A percentile compares a stretch with the other conserved stretches of the same genome.
Conservation (phyloP, 2,329 filamentous ascomycete species). For the Thielaviopsis punctulata region DNA sequence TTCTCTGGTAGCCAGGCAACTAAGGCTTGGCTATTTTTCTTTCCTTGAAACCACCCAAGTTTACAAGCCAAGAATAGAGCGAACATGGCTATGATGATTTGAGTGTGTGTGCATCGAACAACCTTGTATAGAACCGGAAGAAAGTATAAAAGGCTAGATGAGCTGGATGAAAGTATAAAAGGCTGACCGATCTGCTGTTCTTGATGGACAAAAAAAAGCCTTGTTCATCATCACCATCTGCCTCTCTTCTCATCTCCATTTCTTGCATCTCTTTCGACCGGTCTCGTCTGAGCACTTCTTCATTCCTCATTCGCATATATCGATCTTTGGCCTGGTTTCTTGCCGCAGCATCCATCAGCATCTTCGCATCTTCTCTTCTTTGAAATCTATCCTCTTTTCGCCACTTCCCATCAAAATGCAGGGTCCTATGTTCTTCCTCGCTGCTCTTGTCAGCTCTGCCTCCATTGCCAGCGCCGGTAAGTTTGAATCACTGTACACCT, state of each 20-base stretch:
- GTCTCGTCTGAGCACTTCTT: neutral
- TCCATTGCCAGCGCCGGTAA: conserved; percentile 6
- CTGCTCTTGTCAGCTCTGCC: conserved; percentile 4
- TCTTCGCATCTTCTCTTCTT: neutral
- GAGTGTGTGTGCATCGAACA: neutral
- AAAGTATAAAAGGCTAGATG: too few species aligned
- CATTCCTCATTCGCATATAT: neutral
- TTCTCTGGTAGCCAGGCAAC: too few species aligned
- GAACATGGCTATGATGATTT: neutral
- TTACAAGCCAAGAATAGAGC: neutral
- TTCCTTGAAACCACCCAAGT: too few species aligned
- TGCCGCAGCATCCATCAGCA: neutral
- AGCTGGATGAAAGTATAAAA: neutral
- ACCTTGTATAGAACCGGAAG: neutral
- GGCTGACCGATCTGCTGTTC: neutral
- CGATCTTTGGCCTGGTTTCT: conserved; percentile 1
- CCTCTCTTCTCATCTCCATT: neutral
- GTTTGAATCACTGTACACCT: neutral
- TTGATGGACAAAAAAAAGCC: neutral
- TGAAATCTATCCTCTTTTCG: neutral
- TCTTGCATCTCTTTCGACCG: neutral
- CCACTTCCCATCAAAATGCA: conserved; percentile 6
- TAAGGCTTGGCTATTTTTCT: too few species aligned
- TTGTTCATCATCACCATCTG: neutral
- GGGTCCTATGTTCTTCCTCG: conserved; percentile 1